phyloP scores from a whole-genome alignment of 2,329 filamentous ascomycete genomes.

The Parascedosporium putredinis region DNA sequence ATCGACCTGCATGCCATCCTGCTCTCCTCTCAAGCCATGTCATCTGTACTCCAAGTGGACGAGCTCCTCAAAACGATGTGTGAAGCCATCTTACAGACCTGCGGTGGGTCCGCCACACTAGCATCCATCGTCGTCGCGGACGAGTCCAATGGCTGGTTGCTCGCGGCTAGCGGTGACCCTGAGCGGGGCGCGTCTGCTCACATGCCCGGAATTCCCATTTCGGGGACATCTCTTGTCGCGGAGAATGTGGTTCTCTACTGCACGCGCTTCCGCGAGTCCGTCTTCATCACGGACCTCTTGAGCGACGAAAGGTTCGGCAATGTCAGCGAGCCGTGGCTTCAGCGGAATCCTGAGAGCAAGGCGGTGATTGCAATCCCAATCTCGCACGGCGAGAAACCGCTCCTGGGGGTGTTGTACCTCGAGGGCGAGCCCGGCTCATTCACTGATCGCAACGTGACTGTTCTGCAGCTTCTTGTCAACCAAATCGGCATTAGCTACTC shows the following conservation, averaged over 20 bases:
- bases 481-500: conserved; percentile 67
- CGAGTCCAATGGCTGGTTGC: conserved; percentile 55
- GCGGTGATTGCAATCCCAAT: conserved; percentile 75
- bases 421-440: conserved; percentile 67
- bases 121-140: conserved; percentile 68
- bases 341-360: conserved; percentile 58
- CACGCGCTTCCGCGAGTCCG: conserved; percentile 62
- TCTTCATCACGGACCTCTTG: conserved; percentile 64
- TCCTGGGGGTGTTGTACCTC: conserved; percentile 66
- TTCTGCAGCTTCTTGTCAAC: conserved; percentile 62
- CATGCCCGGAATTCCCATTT: conserved; percentile 53
- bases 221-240: conserved; percentile 57
- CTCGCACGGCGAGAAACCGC: conserved; percentile 56
- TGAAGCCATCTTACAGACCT: conserved; percentile 69
- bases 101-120: conserved; percentile 57
- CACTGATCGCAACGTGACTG: conserved; percentile 60
- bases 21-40: conserved; percentile 69
- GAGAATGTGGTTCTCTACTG: conserved; percentile 70
- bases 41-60: conserved; percentile 66
- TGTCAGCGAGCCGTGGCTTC: conserved; percentile 58
- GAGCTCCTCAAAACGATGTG: conserved; percentile 71
- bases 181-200: conserved; percentile 59
- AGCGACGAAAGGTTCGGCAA: conserved; percentile 71
- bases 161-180: conserved; percentile 63
- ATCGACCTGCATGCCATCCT: conserved; percentile 71